Percentiles rank a stretch among this genome's conserved stretches.
Conservation (phyloP, 2,329 filamentous ascomycete species). For the Penicillium brevicompactum region DNA sequence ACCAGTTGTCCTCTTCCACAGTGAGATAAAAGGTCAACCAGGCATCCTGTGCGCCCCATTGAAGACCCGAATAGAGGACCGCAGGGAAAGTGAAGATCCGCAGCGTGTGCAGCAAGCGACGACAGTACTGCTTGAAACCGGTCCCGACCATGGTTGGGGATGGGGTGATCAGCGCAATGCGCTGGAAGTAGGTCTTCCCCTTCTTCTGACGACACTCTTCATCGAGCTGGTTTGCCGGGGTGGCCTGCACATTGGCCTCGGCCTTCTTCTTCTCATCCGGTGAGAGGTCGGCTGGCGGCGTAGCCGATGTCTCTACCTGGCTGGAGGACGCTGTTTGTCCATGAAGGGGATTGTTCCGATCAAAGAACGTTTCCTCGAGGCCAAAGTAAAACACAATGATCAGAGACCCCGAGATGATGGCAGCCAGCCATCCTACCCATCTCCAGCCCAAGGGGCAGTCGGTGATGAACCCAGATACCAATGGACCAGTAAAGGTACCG, state of each 20-base stretch:
- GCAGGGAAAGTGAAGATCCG: conserved; percentile 62
- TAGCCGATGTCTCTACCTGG: conserved; percentile 7
- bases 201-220: conserved; percentile 24
- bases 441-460: conserved; percentile 53
- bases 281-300: not conserved
- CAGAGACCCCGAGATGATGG: conserved; percentile 52
- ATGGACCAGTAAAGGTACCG: conserved; percentile 58
- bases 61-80: conserved; percentile 59
- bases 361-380: conserved; percentile 53
- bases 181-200: conserved; percentile 56
- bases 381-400: conserved; percentile 55
- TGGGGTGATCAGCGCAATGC: conserved; percentile 59
- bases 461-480: conserved; percentile 56
- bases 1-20: conserved; percentile 60
- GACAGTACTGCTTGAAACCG: conserved; percentile 57
- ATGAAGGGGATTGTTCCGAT: conserved; percentile 18
- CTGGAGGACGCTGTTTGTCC: conserved; percentile 7
- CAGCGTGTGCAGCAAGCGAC: conserved; percentile 57
- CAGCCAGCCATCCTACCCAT: conserved; percentile 57
- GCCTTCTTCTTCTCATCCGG: conserved; percentile 5
- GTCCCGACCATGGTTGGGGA: conserved; percentile 57
- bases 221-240: not conserved
- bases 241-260: not conserved
- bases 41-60: conserved; percentile 64
- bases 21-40: conserved; percentile 63